Conservation (phyloP, 805 yeast species). For the Cyberlindnera americana region DNA sequence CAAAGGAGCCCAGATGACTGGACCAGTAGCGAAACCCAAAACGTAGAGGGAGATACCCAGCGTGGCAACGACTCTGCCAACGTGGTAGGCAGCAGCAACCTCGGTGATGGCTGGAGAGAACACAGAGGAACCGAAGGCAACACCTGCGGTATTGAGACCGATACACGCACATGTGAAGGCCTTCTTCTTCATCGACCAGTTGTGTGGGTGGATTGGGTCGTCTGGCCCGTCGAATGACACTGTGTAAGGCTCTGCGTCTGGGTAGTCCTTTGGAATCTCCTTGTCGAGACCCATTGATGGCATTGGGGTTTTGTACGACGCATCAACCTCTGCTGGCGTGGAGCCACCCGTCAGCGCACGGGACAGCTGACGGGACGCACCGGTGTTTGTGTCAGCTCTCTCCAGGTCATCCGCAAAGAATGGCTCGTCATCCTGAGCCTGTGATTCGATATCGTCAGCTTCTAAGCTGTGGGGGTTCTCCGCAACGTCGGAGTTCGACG, state of each 20-base stretch:
- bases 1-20: constrained; percentile 84
- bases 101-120: constrained; percentile 59
- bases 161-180: constrained; percentile 40
- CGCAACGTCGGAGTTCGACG: not conserved
- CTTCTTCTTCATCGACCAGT: constrained; percentile 58
- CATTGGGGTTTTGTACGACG: constrained; percentile 34
- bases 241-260: constrained; percentile 60
- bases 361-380: constrained; percentile 33
- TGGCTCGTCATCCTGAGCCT: not conserved
- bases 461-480: constrained; percentile 1
- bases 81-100: constrained; percentile 49
- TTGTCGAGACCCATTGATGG: constrained; percentile 68
- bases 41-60: constrained; percentile 79
- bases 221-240: constrained; percentile 75
- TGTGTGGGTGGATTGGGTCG: constrained; percentile 79
- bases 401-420: constrained; percentile 11
- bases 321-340: constrained; percentile 27
- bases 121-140: constrained; percentile 81
- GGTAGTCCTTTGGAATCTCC: constrained; percentile 39
- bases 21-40: constrained; percentile 93
- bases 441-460: constrained; percentile 8
- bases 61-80: constrained; percentile 66
- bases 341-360: constrained; percentile 39
- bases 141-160: constrained; percentile 47
- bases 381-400: constrained; percentile 11